A percentile compares a stretch with the other conserved stretches of the same genome.
These are phyloP conservation scores for Penicillium chermesinum DNA, from an alignment of 495 filamentous ascomycete species.

Conservation along the genomic window DNA sequence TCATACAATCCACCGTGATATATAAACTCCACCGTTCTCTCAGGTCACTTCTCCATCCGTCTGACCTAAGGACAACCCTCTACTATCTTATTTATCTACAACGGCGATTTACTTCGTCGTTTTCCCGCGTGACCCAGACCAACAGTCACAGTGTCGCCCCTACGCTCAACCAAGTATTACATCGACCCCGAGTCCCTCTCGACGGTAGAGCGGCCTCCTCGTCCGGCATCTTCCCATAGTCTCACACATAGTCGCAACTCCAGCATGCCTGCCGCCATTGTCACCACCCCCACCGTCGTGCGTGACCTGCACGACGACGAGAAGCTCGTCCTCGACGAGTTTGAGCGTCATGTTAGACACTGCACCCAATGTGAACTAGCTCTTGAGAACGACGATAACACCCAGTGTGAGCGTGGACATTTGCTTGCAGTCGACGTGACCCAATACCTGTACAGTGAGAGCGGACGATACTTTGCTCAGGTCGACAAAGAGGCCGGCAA, in stretches of 20 bases:
- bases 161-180: conserved; percentile 23
- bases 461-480: conserved; percentile 43
- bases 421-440: conserved; percentile 42
- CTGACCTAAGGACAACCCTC: not conserved
- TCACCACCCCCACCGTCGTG: conserved; percentile 26
- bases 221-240: conserved; percentile 14
- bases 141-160: conserved; percentile 36
- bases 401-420: conserved; percentile 47
- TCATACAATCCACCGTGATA: not conserved
- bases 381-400: conserved; percentile 29
- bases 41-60: not conserved
- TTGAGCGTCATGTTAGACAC: conserved; percentile 18
- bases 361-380: conserved; percentile 41
- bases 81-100: not conserved
- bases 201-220: conserved; percentile 20
- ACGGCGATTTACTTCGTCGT: conserved; percentile 1
- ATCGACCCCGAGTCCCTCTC: conserved; percentile 17
- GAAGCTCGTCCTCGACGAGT: conserved; percentile 17
- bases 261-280: conserved; percentile 32
- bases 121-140: conserved; percentile 17
- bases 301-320: conserved; percentile 44
- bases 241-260: conserved; percentile 20
- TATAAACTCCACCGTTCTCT: not conserved
- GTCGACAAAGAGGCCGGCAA: conserved; percentile 43
- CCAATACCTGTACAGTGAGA: conserved; percentile 45